Conservation (phyloP, 2,329 filamentous ascomycete genomes). For the Diaporthe sp. region DNA sequence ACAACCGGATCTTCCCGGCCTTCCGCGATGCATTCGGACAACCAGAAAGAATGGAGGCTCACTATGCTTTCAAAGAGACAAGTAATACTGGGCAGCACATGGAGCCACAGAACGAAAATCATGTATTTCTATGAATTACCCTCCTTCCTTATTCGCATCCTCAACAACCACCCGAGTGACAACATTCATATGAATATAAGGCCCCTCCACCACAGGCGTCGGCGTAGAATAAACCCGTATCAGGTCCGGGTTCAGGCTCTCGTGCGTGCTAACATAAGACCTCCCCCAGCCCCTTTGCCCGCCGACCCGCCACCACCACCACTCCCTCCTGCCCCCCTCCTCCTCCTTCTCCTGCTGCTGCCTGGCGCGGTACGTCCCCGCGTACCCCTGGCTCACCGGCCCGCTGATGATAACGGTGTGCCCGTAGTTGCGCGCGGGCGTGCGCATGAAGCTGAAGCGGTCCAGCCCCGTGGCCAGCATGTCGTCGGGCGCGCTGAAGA, state of each 20-base stretch:
- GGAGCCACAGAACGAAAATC: background rate
- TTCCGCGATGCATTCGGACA: too few relatives aligned
- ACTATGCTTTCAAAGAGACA: too few relatives aligned
- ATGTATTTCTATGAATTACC: background rate
- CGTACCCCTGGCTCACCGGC: constrained; percentile 12
- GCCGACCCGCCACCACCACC: constrained; percentile 35
- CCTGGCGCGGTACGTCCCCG: background rate
- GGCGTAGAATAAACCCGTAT: background rate
- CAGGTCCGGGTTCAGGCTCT: constrained; percentile 17
- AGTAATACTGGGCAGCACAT: too few relatives aligned
- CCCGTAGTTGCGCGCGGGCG: constrained; percentile 30
- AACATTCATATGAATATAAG: constrained; percentile 29
- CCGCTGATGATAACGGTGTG: constrained; percentile 22
- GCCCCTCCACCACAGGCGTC: background rate
- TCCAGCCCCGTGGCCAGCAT: constrained; percentile 41
- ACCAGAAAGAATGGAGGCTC: too few relatives aligned
- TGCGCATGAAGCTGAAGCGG: constrained; percentile 42
- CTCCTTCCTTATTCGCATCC: constrained; percentile 3
- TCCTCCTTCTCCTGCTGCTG: background rate
- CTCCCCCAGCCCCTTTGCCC: background rate
- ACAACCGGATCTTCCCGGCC: too few relatives aligned
- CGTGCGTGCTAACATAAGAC: constrained; percentile 16
- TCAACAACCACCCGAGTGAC: constrained; percentile 11
- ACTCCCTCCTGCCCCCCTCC: background rate
- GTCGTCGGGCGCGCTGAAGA: constrained; percentile 41